Base-by-base conservation (phyloP, 2,329 filamentous ascomycete species). In the Dactylella cylindrospora region DNA sequence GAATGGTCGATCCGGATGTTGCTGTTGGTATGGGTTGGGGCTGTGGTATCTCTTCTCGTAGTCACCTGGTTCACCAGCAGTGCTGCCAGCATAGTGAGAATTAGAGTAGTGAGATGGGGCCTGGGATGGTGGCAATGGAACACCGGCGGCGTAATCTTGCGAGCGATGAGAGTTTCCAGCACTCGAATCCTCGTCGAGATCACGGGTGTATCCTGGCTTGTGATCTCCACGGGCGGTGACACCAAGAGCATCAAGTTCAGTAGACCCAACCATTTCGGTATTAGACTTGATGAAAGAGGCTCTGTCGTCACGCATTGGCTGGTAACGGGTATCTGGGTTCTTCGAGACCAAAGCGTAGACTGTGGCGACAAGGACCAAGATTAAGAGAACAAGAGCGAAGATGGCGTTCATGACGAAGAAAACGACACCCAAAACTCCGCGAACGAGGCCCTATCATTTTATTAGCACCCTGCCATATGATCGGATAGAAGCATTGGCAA, bases 241-340 rank as follows among this genome's bases (percentile, higher is more conserved):
- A 66, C 88, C 90, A 54, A 96, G 77, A 6, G 90, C 90, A 72
- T 96, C 90, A 44, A 96, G 80, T 74, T 96, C 90, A 5, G 90
- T 95, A 3, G 85, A 88, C 12, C 78, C 76, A 38, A 74, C 81
- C 49, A 95, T 77, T 70, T 91, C 85, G 3, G 87, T 87, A 73
- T 93, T 87, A 10, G 90, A 95, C 78, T 96, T 96, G 83, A 96
- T 95, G 76, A 97, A 96, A 7, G 90, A 96, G 45, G 88, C 89
- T 69, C 91, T 85, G 73, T 97, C 91, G 70, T 97, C 91, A 50
- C 86, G 86, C 90, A 97, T 96, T 69, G 89, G 90, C 74, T 95
- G 89, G 75, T 97, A 97, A 64, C 90, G 85, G 33, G 86, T 88
- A 72, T 97, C 91, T 17, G 91, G 91, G 75, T 96, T 94, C 80